These are phyloP conservation scores for Pseudonitzschia multiseries DNA, from an alignment of 108 stramenopile genomes.

Conservation along the genomic window DNA sequence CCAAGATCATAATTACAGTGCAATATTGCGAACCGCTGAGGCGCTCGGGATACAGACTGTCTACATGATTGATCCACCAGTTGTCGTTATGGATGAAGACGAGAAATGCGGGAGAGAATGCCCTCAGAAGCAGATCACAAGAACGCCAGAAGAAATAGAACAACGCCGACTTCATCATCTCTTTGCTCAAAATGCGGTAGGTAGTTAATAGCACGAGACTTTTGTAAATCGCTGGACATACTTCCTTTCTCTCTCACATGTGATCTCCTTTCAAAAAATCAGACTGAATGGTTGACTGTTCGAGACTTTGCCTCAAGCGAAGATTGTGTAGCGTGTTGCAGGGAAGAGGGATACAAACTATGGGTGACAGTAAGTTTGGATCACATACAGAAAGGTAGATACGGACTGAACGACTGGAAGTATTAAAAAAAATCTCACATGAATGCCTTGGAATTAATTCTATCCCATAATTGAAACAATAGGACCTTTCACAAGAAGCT, in stretches of 20 bases:
- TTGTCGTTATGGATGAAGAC: slow-evolving; percentile 25
- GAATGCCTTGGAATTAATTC: not conserved
- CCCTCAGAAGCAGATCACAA: slow-evolving; percentile 8
- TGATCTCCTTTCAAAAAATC: not conserved
- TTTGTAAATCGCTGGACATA: not conserved
- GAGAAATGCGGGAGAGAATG: slow-evolving; percentile 3
- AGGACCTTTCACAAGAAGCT: slow-evolving; percentile 80
- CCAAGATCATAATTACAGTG: slow-evolving; percentile 81
- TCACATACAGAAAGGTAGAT: not conserved
- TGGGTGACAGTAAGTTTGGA: slow-evolving; percentile 65
- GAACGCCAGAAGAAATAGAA: slow-evolving; percentile 53
- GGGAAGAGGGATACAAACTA: slow-evolving; percentile 55
- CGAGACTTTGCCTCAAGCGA: slow-evolving; percentile 64
- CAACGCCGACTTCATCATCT: slow-evolving; percentile 72
- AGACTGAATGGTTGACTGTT: slow-evolving; percentile 82
- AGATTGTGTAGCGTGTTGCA: slow-evolving; percentile 63
- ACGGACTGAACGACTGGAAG: not conserved
- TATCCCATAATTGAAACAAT: not conserved
- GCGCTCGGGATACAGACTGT: slow-evolving; percentile 87
- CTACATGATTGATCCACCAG: slow-evolving; percentile 74
- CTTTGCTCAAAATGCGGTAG: slow-evolving; percentile 79
- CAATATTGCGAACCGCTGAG: slow-evolving; percentile 76
- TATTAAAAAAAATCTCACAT: too few species aligned
- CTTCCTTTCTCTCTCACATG: not conserved
- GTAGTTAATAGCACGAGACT: not conserved